phyloP scores from a whole-genome alignment of 2,329 filamentous ascomycete genomes.

The Arthroderma uncinatum region DNA sequence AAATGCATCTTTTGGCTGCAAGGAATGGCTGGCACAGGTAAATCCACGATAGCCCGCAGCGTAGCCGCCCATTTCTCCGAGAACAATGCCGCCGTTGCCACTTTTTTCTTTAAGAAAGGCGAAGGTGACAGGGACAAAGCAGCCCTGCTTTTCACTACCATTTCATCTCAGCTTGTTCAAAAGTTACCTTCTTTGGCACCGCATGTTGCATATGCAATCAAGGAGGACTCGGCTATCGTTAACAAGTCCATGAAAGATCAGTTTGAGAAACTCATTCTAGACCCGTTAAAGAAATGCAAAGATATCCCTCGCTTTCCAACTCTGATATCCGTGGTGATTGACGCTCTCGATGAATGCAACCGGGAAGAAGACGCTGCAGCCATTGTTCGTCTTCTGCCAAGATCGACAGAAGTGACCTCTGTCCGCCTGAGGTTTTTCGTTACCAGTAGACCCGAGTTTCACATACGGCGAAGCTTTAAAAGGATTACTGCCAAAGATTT shows the following conservation, averaged over 20 bases:
- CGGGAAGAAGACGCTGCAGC: too few relatives aligned
- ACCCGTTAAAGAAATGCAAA: slow-evolving; percentile 13
- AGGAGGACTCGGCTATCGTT: slow-evolving; percentile 19
- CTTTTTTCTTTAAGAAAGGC: slow-evolving; percentile 21
- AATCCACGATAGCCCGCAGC: slow-evolving; percentile 21
- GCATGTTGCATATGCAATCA: slow-evolving; percentile 16
- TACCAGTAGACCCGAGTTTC: slow-evolving; percentile 23
- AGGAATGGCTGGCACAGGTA: slow-evolving; percentile 23
- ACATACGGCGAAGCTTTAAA: slow-evolving; percentile 17
- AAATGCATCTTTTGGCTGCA: slow-evolving; percentile 21
- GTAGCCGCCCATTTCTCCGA: slow-evolving; percentile 10
- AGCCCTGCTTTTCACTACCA: slow-evolving; percentile 4
- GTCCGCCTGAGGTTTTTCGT: slow-evolving; percentile 21
- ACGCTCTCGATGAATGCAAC: too few relatives aligned
- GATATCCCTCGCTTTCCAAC: too few relatives aligned
- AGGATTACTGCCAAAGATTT: neutral
- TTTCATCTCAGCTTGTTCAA: neutral
- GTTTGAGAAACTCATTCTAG: slow-evolving; percentile 18
- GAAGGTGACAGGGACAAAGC: slow-evolving; percentile 8
- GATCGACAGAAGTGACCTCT: neutral
- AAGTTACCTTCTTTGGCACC: slow-evolving; percentile 19
- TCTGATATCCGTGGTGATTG: too few relatives aligned
- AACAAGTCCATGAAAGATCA: slow-evolving; percentile 19
- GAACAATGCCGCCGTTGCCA: slow-evolving; percentile 13
- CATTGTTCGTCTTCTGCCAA: too few relatives aligned